A percentile compares a stretch with the other conserved stretches of the same genome.
These are phyloP conservation scores for Dendrothele bispora DNA, from an alignment of 768 basidiomycete genomes.

Conservation along the genomic window DNA sequence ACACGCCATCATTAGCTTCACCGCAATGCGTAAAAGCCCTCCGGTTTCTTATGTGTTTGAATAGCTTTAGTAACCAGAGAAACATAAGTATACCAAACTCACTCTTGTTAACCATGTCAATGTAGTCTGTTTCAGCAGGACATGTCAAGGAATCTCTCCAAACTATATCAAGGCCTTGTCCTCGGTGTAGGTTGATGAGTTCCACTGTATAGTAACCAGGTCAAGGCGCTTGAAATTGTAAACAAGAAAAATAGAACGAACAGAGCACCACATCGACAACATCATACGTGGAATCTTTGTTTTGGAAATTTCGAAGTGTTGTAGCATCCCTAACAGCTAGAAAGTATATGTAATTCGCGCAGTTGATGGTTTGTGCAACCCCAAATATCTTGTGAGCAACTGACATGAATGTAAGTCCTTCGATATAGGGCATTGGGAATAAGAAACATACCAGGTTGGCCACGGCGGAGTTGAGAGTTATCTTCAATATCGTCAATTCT, in stretches of 20 bases:
- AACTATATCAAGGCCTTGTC: slow-evolving; percentile 90
- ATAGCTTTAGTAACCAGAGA: too few species aligned
- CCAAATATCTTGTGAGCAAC: slow-evolving; percentile 97
- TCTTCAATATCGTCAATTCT: slow-evolving; percentile 97
- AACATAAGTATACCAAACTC: slow-evolving; percentile 20
- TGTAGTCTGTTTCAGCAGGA: slow-evolving; percentile 92
- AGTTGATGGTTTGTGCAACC: slow-evolving; percentile 93
- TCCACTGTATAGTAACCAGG: slow-evolving; percentile 47
- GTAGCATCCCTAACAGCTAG: slow-evolving; percentile 86
- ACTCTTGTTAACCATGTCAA: slow-evolving; percentile 97
- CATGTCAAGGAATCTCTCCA: slow-evolving; percentile 94
- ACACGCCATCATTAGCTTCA: slow-evolving; percentile 96
- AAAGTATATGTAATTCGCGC: slow-evolving; percentile 96
- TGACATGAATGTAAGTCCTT: slow-evolving; percentile 24
- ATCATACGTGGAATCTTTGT: slow-evolving; percentile 46
- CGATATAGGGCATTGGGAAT: too few species aligned
- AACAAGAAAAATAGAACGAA: too few species aligned
- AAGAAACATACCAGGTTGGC: slow-evolving; percentile 74
- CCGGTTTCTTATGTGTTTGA: slow-evolving; percentile 97
- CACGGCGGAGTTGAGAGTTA: slow-evolving; percentile 83
- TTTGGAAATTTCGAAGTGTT: slow-evolving; percentile 40
- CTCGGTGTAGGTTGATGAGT: slow-evolving; percentile 82
- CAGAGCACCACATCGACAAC: slow-evolving; percentile 77
- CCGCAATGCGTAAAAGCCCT: slow-evolving; percentile 84
- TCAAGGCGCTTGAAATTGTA: too few species aligned